Percentiles rank a stretch among this genome's conserved stretches.
Evolutionary conservation across 1,284 basidiomycete genomes (phyloP).

Genomic region (Cryptococcus depauperatus): DNA sequence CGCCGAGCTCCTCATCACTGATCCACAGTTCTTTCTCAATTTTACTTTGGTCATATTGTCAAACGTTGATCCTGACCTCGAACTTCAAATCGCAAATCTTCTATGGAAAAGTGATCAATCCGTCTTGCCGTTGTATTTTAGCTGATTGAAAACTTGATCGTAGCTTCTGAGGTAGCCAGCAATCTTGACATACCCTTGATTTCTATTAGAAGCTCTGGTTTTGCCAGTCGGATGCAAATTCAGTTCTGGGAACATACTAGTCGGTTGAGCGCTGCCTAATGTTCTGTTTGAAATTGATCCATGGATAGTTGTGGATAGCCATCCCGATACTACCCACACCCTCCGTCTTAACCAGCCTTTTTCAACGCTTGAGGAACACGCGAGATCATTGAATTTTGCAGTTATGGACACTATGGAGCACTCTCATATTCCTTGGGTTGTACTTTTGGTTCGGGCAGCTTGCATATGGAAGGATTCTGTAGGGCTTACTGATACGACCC

Average conservation of each 20-base stretch:
- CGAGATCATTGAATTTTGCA: conserved; percentile 61
- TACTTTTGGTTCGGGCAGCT: conserved; percentile 74
- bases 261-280: conserved; percentile 44
- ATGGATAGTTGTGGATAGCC: conserved; percentile 77
- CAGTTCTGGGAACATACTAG: conserved; percentile 79
- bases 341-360: conserved; percentile 85
- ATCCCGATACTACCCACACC: conserved; percentile 75
- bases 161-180: conserved; percentile 28
- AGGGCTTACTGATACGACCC: conserved; percentile 11
- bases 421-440: conserved; percentile 75
- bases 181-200: conserved; percentile 57
- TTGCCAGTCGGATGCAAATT: conserved; percentile 76
- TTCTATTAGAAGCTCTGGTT: conserved; percentile 71
- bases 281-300: conserved; percentile 9
- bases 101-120: conserved; percentile 54
- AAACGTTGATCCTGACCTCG: conserved; percentile 56
- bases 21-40: conserved; percentile 50
- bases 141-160: background rate
- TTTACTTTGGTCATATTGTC: conserved; percentile 80
- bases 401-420: conserved; percentile 76
- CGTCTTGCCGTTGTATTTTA: conserved; percentile 31
- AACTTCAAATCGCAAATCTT: conserved; percentile 56
- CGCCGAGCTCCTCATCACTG: conserved; percentile 53
- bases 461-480: conserved; percentile 63
- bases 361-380: conserved; percentile 65